Evolutionary conservation across 352 stramenopile genomes (phyloP).

Genomic region (Pythium periplocum): DNA sequence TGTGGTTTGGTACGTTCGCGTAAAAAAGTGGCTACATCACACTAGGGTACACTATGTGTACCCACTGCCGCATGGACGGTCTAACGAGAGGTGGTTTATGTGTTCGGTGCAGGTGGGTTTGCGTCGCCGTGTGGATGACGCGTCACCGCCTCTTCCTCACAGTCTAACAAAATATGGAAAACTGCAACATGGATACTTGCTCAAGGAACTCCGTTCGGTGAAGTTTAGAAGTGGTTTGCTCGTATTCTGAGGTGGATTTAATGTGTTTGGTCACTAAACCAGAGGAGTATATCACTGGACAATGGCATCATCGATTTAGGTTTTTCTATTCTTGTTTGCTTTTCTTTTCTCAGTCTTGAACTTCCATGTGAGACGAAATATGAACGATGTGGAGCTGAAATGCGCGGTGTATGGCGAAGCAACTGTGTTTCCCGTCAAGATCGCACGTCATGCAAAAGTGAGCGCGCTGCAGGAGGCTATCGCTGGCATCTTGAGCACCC

Average conservation of each 20-base stretch:
- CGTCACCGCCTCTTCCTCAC: slow-evolving; percentile 20
- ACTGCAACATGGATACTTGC: not conserved
- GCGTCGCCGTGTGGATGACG: slow-evolving; percentile 31
- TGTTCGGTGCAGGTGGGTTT: slow-evolving; percentile 26
- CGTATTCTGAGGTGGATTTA: too few relatives aligned
- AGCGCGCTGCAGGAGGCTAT: slow-evolving; percentile 4
- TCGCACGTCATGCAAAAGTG: slow-evolving; percentile 3
- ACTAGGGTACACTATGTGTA: slow-evolving; percentile 4
- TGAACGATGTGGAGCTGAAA: too few relatives aligned
- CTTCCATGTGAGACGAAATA: too few relatives aligned
- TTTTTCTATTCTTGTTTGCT: too few relatives aligned
- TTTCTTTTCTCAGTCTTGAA: too few relatives aligned
- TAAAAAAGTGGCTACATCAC: slow-evolving; percentile 10
- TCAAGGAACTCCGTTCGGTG: too few relatives aligned
- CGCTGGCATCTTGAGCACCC: slow-evolving; percentile 1
- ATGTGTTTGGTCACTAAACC: too few relatives aligned
- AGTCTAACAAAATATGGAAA: slow-evolving; percentile 9
- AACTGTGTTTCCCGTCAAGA: slow-evolving; percentile 4
- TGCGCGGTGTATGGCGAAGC: slow-evolving; percentile 1
- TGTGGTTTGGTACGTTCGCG: slow-evolving; percentile 27
- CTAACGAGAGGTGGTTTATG: not conserved
- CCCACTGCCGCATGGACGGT: too few relatives aligned
- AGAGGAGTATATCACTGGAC: too few relatives aligned
- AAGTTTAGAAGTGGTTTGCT: too few relatives aligned
- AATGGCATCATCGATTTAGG: too few relatives aligned